A percentile compares a stretch with the other conserved stretches of the same genome.
Evolutionary conservation across 371 early-diverging fungal genomes (phyloP).

Genomic region (Globomyces sp.): DNA sequence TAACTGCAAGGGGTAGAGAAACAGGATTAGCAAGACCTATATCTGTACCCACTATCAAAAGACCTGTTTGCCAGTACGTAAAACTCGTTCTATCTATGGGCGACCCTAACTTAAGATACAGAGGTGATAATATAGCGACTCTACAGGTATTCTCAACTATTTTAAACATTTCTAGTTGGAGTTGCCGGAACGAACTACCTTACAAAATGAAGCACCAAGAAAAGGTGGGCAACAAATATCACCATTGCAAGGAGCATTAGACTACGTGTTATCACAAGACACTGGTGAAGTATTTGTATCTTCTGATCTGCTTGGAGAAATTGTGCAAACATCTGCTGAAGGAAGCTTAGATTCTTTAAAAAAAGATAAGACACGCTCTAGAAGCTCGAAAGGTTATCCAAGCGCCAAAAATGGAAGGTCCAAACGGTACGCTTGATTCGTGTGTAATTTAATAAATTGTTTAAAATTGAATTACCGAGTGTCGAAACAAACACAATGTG

Average conservation of each 20-base stretch:
- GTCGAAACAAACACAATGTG: too few relatives aligned
- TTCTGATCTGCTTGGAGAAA: slow-evolving; percentile 17
- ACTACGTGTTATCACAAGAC: slow-evolving; percentile 17
- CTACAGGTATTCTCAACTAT: slow-evolving; percentile 30
- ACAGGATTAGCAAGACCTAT: slow-evolving; percentile 40
- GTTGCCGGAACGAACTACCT: slow-evolving; percentile 38
- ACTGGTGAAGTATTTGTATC: slow-evolving; percentile 23
- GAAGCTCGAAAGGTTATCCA: too few relatives aligned
- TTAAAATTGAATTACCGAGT: too few relatives aligned
- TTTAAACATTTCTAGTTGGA: slow-evolving; percentile 25
- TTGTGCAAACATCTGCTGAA: neutral
- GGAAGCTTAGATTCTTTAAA: too few relatives aligned
- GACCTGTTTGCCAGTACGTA: slow-evolving; percentile 50
- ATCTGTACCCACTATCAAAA: slow-evolving; percentile 28
- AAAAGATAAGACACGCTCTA: too few relatives aligned
- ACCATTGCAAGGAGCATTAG: slow-evolving; percentile 23
- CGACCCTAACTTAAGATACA: slow-evolving; percentile 38
- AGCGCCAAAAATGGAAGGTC: too few relatives aligned
- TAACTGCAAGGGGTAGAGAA: slow-evolving; percentile 34
- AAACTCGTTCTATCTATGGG: slow-evolving; percentile 37
- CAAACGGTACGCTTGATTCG: too few relatives aligned
- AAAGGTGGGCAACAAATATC: slow-evolving; percentile 19
- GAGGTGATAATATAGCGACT: slow-evolving; percentile 46
- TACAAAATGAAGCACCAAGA: slow-evolving; percentile 22
- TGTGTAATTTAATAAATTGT: too few relatives aligned